Conservation (phyloP, 2,329 filamentous ascomycete species). For the Nannizzia gypsea region DNA sequence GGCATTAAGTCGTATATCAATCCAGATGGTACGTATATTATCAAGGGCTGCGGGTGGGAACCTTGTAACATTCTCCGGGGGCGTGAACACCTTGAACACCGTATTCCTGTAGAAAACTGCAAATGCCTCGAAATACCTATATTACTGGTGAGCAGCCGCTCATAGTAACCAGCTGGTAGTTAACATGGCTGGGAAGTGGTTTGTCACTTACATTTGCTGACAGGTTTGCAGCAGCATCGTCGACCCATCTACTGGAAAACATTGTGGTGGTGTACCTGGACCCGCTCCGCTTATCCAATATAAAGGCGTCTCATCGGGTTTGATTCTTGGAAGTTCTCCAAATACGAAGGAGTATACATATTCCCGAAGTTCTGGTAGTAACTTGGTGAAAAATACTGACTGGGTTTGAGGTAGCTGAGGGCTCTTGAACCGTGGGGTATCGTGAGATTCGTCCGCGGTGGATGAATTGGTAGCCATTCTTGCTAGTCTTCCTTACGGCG, state of each 20-base stretch:
- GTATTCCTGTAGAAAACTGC: not conserved
- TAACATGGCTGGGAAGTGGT: not conserved
- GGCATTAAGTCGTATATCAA: not conserved
- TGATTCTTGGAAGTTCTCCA: not conserved
- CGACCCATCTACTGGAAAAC: not conserved
- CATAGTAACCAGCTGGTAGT: not conserved
- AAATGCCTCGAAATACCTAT: not conserved
- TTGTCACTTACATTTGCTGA: not conserved
- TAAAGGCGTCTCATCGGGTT: not conserved
- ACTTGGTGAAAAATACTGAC: not conserved
- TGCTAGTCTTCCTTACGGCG: not conserved
- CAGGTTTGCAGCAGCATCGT: not conserved
- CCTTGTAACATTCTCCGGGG: not conserved
- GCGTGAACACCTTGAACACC: not conserved
- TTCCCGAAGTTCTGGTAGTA: not conserved
- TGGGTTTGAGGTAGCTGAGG: not conserved
- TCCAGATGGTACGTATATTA: not conserved
- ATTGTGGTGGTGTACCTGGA: not conserved
- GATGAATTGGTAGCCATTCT: not conserved
- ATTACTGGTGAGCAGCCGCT: not conserved
- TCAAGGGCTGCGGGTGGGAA: not conserved
- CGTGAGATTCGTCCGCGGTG: not conserved
- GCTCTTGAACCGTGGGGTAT: not conserved
- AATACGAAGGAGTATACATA: not conserved
- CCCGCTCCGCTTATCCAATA: not conserved